Percentiles rank a stretch among this genome's conserved stretches.
Evolutionary conservation across 495 filamentous ascomycete species (phyloP).

Genomic region (Hapsidospora chrysogenum): DNA sequence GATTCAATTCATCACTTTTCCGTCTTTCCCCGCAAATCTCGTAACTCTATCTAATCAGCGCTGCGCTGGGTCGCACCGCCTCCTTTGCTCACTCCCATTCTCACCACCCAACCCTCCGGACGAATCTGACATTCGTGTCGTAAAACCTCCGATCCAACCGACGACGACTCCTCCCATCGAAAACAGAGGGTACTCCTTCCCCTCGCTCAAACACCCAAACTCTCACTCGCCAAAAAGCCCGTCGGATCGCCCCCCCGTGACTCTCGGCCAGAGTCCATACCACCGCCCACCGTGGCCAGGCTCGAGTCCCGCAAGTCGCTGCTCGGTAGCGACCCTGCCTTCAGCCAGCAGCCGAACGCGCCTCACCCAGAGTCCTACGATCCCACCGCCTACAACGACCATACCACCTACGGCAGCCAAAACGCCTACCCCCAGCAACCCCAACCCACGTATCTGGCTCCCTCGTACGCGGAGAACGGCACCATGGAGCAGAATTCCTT

Average conservation of each 20-base stretch:
- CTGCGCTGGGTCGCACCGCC: too few species aligned
- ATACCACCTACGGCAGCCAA: slow-evolving; percentile 7
- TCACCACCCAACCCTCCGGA: too few species aligned
- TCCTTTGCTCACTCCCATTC: too few species aligned
- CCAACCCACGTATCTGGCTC: slow-evolving; percentile 2
- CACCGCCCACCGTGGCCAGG: slow-evolving; percentile 18
- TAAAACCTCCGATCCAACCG: too few species aligned
- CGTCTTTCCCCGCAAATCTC: too few species aligned
- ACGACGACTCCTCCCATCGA: too few species aligned
- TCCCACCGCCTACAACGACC: not conserved
- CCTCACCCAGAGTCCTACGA: slow-evolving; percentile 8
- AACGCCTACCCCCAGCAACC: slow-evolving; percentile 4
- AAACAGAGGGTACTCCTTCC: too few species aligned
- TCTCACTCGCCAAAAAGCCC: too few species aligned
- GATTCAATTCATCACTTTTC: too few species aligned
- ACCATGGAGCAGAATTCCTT: not conserved
- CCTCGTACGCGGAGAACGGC: slow-evolving; percentile 1
- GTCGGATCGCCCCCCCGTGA: slow-evolving; percentile 6
- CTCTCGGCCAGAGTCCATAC: slow-evolving; percentile 12
- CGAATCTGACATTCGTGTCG: too few species aligned
- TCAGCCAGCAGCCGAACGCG: slow-evolving; percentile 5
- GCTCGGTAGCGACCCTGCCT: slow-evolving; percentile 12
- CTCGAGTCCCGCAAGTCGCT: slow-evolving; percentile 22
- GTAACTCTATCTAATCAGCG: too few species aligned
- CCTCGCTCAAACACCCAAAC: too few species aligned